phyloP scores from a whole-genome alignment of 305 asterid genomes.

The Fraxinus nigra region DNA sequence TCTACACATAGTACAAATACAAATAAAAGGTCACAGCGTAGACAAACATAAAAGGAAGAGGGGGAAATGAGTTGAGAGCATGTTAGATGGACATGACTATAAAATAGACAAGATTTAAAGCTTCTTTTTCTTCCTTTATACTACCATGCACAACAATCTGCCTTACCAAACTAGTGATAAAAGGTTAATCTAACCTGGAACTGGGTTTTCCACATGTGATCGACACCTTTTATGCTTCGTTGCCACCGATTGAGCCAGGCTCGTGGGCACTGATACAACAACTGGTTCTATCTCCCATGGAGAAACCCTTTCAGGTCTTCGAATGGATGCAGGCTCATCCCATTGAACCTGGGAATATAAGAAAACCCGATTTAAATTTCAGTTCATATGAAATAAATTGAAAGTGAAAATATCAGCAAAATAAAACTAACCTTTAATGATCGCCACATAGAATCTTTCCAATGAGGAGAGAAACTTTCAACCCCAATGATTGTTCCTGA shows the following conservation, averaged over 20 bases:
- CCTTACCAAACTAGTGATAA: background rate
- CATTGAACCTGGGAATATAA: constrained; percentile 73
- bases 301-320: constrained; percentile 86
- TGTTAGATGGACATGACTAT: background rate
- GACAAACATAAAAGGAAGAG: background rate
- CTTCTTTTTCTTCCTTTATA: background rate
- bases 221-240: constrained; percentile 70
- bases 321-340: constrained; percentile 83
- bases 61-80: background rate
- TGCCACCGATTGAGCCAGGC: constrained; percentile 40
- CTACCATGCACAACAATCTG: background rate
- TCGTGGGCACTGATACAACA: constrained; percentile 53
- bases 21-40: constrained; percentile 10
- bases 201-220: constrained; percentile 46
- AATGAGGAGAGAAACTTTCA: constrained; percentile 65
- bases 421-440: constrained; percentile 60
- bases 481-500: constrained; percentile 88
- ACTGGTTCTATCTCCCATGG: constrained; percentile 98
- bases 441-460: constrained; percentile 89
- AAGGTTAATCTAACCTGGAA: constrained; percentile 45
- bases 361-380: background rate
- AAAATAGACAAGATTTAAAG: background rate
- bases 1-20: constrained; percentile 31
- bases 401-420: constrained; percentile 8
- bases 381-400: background rate